These are phyloP conservation scores for Aschersonia sp. DNA, from an alignment of 2,329 filamentous ascomycete species.

Conservation along the genomic window DNA sequence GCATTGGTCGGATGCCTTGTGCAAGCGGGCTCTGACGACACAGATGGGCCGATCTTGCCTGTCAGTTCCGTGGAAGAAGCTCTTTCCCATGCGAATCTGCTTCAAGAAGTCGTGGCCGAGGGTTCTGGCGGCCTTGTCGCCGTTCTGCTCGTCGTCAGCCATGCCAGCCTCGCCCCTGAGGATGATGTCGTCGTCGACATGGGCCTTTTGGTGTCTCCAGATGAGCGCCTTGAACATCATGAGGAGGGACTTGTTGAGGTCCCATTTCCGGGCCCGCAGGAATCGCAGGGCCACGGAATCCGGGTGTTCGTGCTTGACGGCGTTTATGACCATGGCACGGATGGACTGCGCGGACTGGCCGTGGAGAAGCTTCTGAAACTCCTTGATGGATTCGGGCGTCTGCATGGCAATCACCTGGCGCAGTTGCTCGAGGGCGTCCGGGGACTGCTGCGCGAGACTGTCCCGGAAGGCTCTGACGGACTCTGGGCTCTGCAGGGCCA, in stretches of 20 bases:
- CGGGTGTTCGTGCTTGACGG: constrained; percentile 16
- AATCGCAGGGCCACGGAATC: constrained; percentile 24
- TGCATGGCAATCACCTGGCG: neutral
- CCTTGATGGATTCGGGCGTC: constrained; percentile 30
- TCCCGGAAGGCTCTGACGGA: constrained; percentile 1
- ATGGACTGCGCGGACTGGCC: constrained; percentile 30
- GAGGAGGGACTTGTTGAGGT: constrained; percentile 21
- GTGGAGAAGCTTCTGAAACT: constrained; percentile 70
- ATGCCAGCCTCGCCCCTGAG: constrained; percentile 17
- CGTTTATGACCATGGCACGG: constrained; percentile 7
- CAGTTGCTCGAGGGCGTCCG: constrained; percentile 1
- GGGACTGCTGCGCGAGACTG: neutral
- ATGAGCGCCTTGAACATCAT: constrained; percentile 22
- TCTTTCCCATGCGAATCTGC: constrained; percentile 23
- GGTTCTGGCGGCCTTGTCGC: constrained; percentile 1
- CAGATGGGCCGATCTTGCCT: constrained; percentile 19
- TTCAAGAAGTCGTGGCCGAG: constrained; percentile 14
- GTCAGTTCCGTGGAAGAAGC: constrained; percentile 21
- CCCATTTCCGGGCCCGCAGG: constrained; percentile 24
- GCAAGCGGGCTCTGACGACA: constrained; percentile 18
- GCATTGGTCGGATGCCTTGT: constrained; percentile 16
- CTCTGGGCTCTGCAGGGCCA: constrained; percentile 2
- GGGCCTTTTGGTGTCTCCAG: constrained; percentile 18
- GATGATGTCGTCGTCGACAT: constrained; percentile 17
- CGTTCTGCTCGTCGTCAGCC: constrained; percentile 13